A percentile compares a stretch with the other conserved stretches of the same genome.
These are phyloP conservation scores for Phytophthora citricola DNA, from an alignment of 352 stramenopile genomes.

Conservation along the genomic window DNA sequence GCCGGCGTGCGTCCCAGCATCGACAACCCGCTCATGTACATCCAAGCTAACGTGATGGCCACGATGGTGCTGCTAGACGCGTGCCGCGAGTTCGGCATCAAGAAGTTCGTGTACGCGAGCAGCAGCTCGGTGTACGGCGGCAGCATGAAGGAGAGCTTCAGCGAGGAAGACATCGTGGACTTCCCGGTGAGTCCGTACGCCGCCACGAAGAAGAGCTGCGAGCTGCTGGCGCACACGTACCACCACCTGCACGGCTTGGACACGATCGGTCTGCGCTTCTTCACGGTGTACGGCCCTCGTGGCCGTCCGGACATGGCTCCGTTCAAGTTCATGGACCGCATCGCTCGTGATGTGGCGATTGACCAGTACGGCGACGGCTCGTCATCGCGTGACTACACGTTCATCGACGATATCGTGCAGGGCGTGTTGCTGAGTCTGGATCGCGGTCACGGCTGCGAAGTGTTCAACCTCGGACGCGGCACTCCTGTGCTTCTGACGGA, in stretches of 20 bases:
- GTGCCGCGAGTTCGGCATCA: conserved; percentile 87
- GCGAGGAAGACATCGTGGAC: conserved; percentile 91
- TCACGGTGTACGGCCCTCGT: conserved; percentile 98
- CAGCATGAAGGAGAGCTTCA: conserved; percentile 92
- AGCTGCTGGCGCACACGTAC: conserved; percentile 98
- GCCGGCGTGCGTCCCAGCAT: conserved; percentile 98
- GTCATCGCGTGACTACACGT: conserved; percentile 97
- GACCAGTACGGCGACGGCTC: conserved; percentile 97
- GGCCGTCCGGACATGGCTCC: conserved; percentile 98
- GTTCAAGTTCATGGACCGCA: conserved; percentile 98
- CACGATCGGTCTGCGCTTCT: conserved; percentile 97
- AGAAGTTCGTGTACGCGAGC: conserved; percentile 97
- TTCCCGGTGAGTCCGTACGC: conserved; percentile 97
- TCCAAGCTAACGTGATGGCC: conserved; percentile 96
- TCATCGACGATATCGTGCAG: conserved; percentile 98
- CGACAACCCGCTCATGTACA: conserved; percentile 97
- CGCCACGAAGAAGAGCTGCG: conserved; percentile 97
- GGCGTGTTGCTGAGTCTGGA: conserved; percentile 89
- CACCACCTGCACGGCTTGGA: conserved; percentile 96
- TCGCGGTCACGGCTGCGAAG: conserved; percentile 86
- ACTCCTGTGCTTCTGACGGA: conserved; percentile 91
- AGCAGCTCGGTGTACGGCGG: conserved; percentile 96
- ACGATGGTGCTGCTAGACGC: conserved; percentile 95
- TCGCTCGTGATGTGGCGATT: conserved; percentile 92
- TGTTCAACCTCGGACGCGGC: conserved; percentile 98